These are phyloP conservation scores for Psilocybe tampanensis DNA, from an alignment of 768 basidiomycete species.

Conservation along the genomic window DNA sequence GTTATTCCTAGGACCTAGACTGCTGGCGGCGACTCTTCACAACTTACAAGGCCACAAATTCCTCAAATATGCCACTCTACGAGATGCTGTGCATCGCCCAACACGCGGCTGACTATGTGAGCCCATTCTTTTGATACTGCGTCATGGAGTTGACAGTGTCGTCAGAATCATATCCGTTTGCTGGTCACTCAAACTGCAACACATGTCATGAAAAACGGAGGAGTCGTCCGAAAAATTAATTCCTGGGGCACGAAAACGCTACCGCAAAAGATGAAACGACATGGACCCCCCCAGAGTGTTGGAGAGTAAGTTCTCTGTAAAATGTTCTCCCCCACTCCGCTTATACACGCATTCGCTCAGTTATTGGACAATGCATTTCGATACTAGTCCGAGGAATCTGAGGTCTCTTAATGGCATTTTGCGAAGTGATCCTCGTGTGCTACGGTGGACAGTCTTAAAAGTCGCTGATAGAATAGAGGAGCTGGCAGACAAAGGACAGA, in stretches of 20 bases:
- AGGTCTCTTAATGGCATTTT: constrained; percentile 65
- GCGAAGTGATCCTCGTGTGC: constrained; percentile 78
- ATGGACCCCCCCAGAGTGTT: constrained; percentile 52
- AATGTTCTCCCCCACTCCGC: background rate
- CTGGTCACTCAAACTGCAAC: constrained; percentile 72
- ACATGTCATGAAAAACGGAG: constrained; percentile 74
- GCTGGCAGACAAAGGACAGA: constrained; percentile 53
- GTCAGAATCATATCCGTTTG: constrained; percentile 73
- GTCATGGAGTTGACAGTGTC: no score
- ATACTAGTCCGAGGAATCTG: constrained; percentile 76
- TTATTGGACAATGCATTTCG: constrained; percentile 92
- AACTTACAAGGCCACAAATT: background rate
- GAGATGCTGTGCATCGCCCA: constrained; percentile 83
- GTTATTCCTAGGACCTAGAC: no score
- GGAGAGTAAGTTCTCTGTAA: constrained; percentile 72
- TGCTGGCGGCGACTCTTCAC: no score
- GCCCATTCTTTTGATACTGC: constrained; percentile 25
- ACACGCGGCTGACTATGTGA: constrained; percentile 74
- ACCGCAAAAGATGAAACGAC: constrained; percentile 73
- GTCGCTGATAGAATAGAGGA: constrained; percentile 75
- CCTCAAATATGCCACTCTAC: constrained; percentile 77
- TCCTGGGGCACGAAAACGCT: constrained; percentile 75
- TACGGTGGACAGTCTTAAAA: constrained; percentile 82
- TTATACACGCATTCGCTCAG: constrained; percentile 39
- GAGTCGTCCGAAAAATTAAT: constrained; percentile 79